Base-by-base conservation (phyloP, 768 basidiomycete genomes). In the Suillus lakei region DNA sequence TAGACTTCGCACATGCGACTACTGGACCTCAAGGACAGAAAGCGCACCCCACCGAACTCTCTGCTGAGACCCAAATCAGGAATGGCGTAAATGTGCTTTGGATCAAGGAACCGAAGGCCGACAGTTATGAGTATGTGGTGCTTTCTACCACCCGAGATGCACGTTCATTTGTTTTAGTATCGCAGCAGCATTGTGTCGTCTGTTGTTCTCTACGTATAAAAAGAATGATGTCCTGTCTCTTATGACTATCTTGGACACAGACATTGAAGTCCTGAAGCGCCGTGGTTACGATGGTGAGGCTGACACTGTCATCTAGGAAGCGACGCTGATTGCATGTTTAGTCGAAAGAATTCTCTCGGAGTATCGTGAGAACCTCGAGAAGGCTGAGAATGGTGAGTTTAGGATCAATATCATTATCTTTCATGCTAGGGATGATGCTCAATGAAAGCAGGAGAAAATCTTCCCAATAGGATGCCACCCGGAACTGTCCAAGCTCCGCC, bases 241-340 rank as follows among this genome's bases (percentile, higher is more conserved):
- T 67, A 91, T 93, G 86, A 96, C 95, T 0, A 93, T 98, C 54
- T 82, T 98, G 21, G 92, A 92, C 0, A 96, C 95, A 0, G 91
- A 95, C 64, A 76, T 97, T n/a, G 83, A 87, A 55, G 87, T 91
- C 13, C 78, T 96, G 63, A 88, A 88, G 68, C 80, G 92, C 36
- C 81, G 93, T 65, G 95, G 93, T 9, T 95, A 92, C 74, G 92
- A 93, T 74, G 89, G 91, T 90, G 71, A 43, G 78, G 64, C 8
- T 46, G 43, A 38, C 26, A 10, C 9, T 50, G 36, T 48, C 5
- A 30, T 55, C 28, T 8, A 48, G 32, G 32, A 12, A 23, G 4
- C 8, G 23, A 2, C 1, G 13, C 15, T 44, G 26, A 55, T 39
- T 43, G n/a, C 13, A 46, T 44, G 12, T 34, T 16, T 30, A 69